Percentiles rank a stretch among this genome's conserved stretches.
Evolutionary conservation across 495 filamentous ascomycete genomes (phyloP).

Genomic region (Hyaloscypha hepaticicola): DNA sequence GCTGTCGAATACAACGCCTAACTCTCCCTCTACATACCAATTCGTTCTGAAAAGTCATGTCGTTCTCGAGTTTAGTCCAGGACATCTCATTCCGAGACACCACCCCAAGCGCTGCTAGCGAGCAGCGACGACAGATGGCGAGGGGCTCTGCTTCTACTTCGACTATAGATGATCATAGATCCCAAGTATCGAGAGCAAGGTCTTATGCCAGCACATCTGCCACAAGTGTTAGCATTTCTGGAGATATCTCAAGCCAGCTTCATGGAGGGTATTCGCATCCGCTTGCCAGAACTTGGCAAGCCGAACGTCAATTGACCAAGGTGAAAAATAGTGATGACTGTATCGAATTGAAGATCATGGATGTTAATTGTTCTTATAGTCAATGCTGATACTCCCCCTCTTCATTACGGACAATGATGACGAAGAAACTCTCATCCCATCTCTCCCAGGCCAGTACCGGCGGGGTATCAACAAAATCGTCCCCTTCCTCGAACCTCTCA

Average conservation of each 20-base stretch:
- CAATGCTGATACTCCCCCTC: conserved; percentile 96
- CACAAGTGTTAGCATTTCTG: conserved; percentile 90
- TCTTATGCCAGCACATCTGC: conserved; percentile 85
- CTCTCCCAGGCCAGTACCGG: conserved; percentile 83
- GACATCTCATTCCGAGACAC: conserved; percentile 73
- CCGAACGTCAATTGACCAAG: conserved; percentile 96
- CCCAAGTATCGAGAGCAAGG: conserved; percentile 69
- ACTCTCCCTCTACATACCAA: background rate
- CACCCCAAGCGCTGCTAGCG: conserved; percentile 49
- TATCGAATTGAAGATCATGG: background rate
- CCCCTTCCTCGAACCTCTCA: conserved; percentile 79
- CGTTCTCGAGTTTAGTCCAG: conserved; percentile 86
- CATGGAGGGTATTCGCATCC: conserved; percentile 95
- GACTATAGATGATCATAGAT: conserved; percentile 58
- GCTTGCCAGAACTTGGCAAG: conserved; percentile 88
- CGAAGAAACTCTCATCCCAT: conserved; percentile 87
- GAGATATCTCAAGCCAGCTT: conserved; percentile 91
- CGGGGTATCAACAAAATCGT: conserved; percentile 83
- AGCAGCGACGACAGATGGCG: conserved; percentile 34
- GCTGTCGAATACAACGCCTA: background rate
- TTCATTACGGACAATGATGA: conserved; percentile 94
- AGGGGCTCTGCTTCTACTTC: conserved; percentile 44
- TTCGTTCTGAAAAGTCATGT: conserved; percentile 53
- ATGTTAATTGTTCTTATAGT: conserved; percentile 47
- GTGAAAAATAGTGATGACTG: conserved; percentile 49